Evolutionary conservation across 1,139 yeast species (phyloP).

Genomic region (Kurtzmaniella natalensis): DNA sequence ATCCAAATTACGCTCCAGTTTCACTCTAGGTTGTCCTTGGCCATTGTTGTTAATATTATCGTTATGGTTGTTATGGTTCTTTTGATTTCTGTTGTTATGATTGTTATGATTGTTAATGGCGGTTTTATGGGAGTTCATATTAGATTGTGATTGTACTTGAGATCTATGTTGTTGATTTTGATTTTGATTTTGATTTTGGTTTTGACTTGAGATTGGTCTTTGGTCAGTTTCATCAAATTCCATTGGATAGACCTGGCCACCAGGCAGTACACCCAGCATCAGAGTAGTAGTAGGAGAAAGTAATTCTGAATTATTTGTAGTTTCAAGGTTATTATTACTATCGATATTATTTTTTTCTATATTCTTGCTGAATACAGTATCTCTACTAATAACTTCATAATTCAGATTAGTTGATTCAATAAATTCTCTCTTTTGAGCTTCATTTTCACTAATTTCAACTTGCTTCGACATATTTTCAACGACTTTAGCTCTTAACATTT

Average conservation of each 20-base stretch:
- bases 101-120: constrained; percentile 1
- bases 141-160: not conserved
- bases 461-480: constrained; percentile 36
- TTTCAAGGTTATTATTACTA: not conserved
- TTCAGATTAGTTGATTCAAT: not conserved
- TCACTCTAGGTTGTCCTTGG: constrained; percentile 5
- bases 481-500: constrained; percentile 39
- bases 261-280: constrained; percentile 8
- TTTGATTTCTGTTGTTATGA: constrained; percentile 2
- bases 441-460: constrained; percentile 36
- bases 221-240: constrained; percentile 3
- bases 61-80: no score
- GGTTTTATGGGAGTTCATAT: not conserved
- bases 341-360: not conserved
- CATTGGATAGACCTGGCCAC: constrained; percentile 6
- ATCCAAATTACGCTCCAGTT: constrained; percentile 20
- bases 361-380: not conserved
- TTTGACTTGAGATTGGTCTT: no score
- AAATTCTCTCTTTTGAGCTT: constrained; percentile 21
- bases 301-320: constrained; percentile 8
- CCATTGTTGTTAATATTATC: constrained; percentile 5
- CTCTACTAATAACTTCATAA: constrained; percentile 1
- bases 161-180: constrained; percentile 1
- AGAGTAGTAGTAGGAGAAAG: constrained; percentile 5
- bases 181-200: not conserved